Percentiles rank a stretch among this genome's conserved stretches.
phyloP scores from a whole-genome alignment of 257 asterid species.

The Solanum lycopersicoides region DNA sequence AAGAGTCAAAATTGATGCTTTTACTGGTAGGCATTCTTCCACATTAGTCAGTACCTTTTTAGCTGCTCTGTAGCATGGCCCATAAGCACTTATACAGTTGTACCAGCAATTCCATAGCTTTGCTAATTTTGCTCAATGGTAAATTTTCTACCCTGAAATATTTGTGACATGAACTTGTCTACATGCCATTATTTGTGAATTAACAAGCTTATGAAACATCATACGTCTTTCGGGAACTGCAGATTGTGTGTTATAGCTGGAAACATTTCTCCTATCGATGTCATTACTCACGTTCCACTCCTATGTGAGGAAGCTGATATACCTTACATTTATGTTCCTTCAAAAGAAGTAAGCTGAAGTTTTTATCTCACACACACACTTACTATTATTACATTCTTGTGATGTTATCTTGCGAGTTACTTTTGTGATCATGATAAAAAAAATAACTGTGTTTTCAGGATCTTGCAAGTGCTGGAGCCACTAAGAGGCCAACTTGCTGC shows the following conservation, averaged over 20 bases:
- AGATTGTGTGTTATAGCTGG: constrained; percentile 91
- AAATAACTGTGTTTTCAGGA: constrained; percentile 32
- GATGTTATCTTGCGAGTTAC: not conserved
- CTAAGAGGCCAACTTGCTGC: constrained; percentile 92
- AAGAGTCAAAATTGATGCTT: not conserved
- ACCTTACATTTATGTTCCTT: constrained; percentile 68
- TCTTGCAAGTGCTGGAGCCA: constrained; percentile 86
- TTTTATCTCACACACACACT: not conserved
- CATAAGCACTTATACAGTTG: not conserved
- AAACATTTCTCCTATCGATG: constrained; percentile 87
- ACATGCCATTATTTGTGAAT: not conserved
- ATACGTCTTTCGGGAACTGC: constrained; percentile 13
- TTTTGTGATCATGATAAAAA: not conserved
- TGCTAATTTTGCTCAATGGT: not conserved
- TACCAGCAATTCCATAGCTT: not conserved
- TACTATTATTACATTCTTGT: not conserved
- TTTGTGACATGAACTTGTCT: not conserved
- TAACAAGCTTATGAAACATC: not conserved
- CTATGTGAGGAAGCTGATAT: constrained; percentile 78
- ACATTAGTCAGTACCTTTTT: not conserved
- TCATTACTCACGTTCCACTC: constrained; percentile 85
- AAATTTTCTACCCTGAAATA: not conserved
- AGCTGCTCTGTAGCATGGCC: not conserved
- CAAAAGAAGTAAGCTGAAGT: constrained; percentile 68
- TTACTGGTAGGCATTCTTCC: not conserved